Evolutionary conservation across 2,329 filamentous ascomycete species (phyloP), one percentile per base, ranked within the genome.

Genomic region (Aspergillus fijiensis): DNA sequence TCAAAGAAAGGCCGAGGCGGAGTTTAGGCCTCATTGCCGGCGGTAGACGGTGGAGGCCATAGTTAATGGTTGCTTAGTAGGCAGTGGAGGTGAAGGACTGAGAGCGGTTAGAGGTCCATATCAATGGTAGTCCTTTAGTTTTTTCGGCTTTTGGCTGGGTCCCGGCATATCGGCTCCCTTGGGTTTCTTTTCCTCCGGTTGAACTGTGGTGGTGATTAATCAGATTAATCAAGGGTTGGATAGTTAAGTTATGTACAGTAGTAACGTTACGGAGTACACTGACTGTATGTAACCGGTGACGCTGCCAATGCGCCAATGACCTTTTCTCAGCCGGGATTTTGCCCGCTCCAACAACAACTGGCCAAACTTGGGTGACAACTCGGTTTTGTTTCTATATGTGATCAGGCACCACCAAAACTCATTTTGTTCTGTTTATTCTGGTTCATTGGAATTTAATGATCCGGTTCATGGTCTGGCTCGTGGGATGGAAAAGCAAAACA

Each of bases 11-110:
- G 59, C 57, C 29, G 56, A 58, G 23, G 48, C 27, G 52, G 50
- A 57, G 50, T 45, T 58, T 23, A 45, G 39, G 39, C 39, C 16
- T 45, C 39, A 48, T 53, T 49, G 59, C 49, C 39, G 51, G 19
- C 49, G 29, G 47, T 49, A 48, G 45, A 54, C 51, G 42, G 58
- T 51, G 42, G 58, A 57, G 50, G 59, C 31, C 55, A 55, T 57
- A 19, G 19, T 19, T 19, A 49, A 50, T 60, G 54, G 55, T 50
- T 60, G 47, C 47, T 52, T 39, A 60, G 16, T 45, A 45, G 39
- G 14, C 33, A 35, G 33, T 45, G 16, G 16, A 45, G 11, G 11
- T 35, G 33, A 35, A 35, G 33, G 12, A 35, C 4, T 5, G 14
- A 35, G 33, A 16, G 27, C 7, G 27, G 27, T 29, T 29, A 29